phyloP scores from a whole-genome alignment of 495 filamentous ascomycete genomes.

The Xylaria flabelliformis region DNA sequence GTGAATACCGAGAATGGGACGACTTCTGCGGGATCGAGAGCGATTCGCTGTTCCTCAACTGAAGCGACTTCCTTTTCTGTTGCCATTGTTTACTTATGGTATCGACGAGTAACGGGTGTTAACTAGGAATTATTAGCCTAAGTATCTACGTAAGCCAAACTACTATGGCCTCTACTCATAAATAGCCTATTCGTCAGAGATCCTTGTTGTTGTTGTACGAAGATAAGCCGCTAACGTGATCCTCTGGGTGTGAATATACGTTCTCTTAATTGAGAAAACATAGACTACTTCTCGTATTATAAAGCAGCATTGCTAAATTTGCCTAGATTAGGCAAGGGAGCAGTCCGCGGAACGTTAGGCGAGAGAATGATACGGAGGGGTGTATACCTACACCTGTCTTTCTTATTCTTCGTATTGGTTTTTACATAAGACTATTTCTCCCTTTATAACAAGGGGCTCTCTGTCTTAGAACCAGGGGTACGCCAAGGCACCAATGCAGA shows the following conservation, averaged over 20 bases:
- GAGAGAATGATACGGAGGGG: background rate
- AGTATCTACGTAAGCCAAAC: background rate
- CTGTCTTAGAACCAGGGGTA: background rate
- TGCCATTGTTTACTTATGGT: background rate
- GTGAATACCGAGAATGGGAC: slow-evolving; percentile 38
- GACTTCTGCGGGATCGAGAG: background rate
- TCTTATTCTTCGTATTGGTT: background rate
- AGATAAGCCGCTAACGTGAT: background rate
- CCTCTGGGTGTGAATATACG: background rate
- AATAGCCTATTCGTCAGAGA: background rate
- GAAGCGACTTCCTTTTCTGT: background rate
- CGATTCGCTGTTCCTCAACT: background rate
- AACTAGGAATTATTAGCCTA: background rate
- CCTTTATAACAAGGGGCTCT: background rate
- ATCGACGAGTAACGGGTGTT: background rate
- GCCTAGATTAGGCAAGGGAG: background rate
- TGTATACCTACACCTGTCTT: background rate
- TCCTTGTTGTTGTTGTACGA: background rate
- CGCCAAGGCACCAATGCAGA: background rate
- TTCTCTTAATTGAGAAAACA: background rate
- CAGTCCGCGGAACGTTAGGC: background rate
- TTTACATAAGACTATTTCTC: background rate
- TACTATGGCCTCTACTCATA: background rate
- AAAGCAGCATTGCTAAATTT: background rate
- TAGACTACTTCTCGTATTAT: background rate